Percentiles rank a stretch among this genome's conserved stretches.
Evolutionary conservation across 768 basidiomycete genomes (phyloP).

Genomic region (Hemileccinum rubropunctum): DNA sequence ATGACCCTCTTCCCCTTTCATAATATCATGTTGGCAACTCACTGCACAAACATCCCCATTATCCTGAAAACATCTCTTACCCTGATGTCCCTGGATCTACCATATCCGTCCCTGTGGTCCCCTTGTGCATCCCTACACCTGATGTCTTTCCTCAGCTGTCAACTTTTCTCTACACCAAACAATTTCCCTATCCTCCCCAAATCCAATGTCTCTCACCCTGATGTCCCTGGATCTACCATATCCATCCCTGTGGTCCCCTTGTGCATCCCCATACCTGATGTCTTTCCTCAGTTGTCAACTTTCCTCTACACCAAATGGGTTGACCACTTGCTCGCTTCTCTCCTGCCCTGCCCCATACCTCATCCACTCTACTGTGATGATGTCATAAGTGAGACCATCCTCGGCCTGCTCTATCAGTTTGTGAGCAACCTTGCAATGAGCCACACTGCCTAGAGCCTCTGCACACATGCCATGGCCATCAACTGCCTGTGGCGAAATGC

Average conservation of each 20-base stretch:
- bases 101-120: slow-evolving; percentile 57
- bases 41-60: too few species aligned
- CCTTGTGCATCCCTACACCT: slow-evolving; percentile 67
- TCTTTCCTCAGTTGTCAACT: slow-evolving; percentile 61
- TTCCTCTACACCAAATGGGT: slow-evolving; percentile 71
- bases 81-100: slow-evolving; percentile 18
- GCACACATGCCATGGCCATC: slow-evolving; percentile 34
- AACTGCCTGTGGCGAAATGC: slow-evolving; percentile 53
- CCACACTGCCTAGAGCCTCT: slow-evolving; percentile 26
- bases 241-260: slow-evolving; percentile 65
- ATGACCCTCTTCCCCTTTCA: too few species aligned
- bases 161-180: slow-evolving; percentile 68
- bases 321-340: slow-evolving; percentile 52
- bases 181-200: slow-evolving; percentile 25
- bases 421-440: slow-evolving; percentile 14
- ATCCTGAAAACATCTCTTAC: slow-evolving; percentile 10
- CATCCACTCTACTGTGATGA: slow-evolving; percentile 22
- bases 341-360: slow-evolving; percentile 51
- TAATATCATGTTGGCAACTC: too few species aligned
- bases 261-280: slow-evolving; percentile 64
- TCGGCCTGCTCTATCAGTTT: slow-evolving; percentile 12
- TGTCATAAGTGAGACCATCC: slow-evolving; percentile 15
- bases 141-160: slow-evolving; percentile 65
- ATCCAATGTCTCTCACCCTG: slow-evolving; percentile 13
- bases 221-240: slow-evolving; percentile 16